A percentile compares a stretch with the other conserved stretches of the same genome.
Evolutionary conservation across 2,329 filamentous ascomycete genomes (phyloP).

Genomic region (Penicillium sp.): DNA sequence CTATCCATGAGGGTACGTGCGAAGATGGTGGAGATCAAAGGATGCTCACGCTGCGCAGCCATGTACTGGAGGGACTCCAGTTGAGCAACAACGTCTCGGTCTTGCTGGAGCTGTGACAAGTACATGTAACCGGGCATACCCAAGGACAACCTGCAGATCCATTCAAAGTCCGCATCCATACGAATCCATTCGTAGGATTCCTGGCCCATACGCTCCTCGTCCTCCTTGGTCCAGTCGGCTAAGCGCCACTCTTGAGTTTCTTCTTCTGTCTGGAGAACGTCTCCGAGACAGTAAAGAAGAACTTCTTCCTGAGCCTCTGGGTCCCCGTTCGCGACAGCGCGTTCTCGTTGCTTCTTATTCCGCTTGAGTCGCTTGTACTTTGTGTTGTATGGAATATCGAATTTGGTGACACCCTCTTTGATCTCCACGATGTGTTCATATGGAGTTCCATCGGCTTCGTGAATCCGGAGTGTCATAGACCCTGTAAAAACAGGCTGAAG

Average conservation of each 20-base stretch:
- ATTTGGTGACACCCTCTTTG: conserved; percentile 77
- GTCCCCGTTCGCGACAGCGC: conserved; percentile 64
- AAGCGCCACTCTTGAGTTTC: conserved; percentile 83
- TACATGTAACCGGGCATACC: conserved; percentile 97
- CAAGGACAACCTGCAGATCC: conserved; percentile 82
- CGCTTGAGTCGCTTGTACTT: conserved; percentile 98
- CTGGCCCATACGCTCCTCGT: conserved; percentile 87
- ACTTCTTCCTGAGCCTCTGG: conserved; percentile 74
- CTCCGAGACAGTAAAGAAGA: conserved; percentile 86
- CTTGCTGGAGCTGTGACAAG: conserved; percentile 93
- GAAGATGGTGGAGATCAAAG: conserved; percentile 84
- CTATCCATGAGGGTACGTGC: conserved; percentile 86
- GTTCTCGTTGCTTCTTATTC: conserved; percentile 78
- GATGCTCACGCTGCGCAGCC: conserved; percentile 66
- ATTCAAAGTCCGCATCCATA: conserved; percentile 97
- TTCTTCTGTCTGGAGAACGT: conserved; percentile 79
- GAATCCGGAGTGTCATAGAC: conserved; percentile 95
- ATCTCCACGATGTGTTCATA: conserved; percentile 98
- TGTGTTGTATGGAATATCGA: conserved; percentile 97
- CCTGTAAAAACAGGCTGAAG: conserved; percentile 85
- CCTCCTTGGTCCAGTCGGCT: conserved; percentile 84
- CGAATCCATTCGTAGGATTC: conserved; percentile 99
- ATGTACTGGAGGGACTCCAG: conserved; percentile 75
- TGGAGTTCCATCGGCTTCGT: conserved; percentile 95
- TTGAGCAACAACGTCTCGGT: conserved; percentile 92